These are phyloP conservation scores for Scheffersomyces stipitis DNA, from an alignment of 805 yeast genomes.

Conservation along the genomic window DNA sequence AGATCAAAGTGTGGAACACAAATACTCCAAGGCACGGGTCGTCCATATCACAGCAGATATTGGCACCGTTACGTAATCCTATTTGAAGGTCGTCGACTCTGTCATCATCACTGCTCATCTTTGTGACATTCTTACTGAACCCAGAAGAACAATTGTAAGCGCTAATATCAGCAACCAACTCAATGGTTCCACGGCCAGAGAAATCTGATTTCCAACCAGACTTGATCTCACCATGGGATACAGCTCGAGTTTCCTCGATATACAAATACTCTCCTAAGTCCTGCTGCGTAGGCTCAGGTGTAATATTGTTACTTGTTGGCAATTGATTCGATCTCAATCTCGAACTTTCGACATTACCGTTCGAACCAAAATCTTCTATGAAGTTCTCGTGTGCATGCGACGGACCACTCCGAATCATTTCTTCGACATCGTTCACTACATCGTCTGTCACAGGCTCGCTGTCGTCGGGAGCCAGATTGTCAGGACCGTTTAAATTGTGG, in stretches of 20 bases:
- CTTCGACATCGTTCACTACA: conserved; percentile 15
- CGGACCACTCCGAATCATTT: conserved; percentile 13
- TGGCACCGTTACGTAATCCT: conserved; percentile 41
- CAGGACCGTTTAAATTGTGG: conserved; percentile 9
- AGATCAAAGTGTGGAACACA: conserved; percentile 72
- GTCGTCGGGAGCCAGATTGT: conserved; percentile 11
- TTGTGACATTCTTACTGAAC: conserved; percentile 38
- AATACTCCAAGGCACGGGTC: conserved; percentile 79
- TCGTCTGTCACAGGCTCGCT: conserved; percentile 11
- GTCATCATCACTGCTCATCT: conserved; percentile 41
- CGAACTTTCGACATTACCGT: neutral
- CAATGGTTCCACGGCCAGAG: conserved; percentile 73
- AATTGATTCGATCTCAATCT: neutral
- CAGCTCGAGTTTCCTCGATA: conserved; percentile 70
- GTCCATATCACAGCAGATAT: conserved; percentile 74
- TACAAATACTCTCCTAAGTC: conserved; percentile 37
- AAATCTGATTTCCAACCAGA: conserved; percentile 97
- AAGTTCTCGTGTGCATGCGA: conserved; percentile 24
- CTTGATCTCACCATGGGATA: conserved; percentile 78
- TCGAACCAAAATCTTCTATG: conserved; percentile 23
- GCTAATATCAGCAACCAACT: conserved; percentile 69
- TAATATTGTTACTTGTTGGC: conserved; percentile 11
- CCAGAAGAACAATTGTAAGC: conserved; percentile 61
- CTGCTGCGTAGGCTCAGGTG: conserved; percentile 24
- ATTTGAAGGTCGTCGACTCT: conserved; percentile 22